Base-by-base conservation (phyloP, 768 basidiomycete genomes). In the Lactifluus echinatus region DNA sequence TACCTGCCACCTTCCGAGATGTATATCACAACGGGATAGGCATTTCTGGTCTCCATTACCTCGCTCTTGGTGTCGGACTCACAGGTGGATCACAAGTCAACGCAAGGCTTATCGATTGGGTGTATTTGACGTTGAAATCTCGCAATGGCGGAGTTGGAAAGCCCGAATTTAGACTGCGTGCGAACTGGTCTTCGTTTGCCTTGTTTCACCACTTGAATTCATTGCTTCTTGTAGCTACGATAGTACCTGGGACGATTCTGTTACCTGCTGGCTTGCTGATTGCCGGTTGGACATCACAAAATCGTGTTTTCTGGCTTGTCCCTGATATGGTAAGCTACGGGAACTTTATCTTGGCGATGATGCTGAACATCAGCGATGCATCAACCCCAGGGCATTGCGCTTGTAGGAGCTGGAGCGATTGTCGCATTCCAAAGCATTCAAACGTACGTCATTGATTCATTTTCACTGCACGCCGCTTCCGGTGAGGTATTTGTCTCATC, bases 231-330 rank as follows among this genome's bases (percentile, higher is more conserved):
- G 3, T 28, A 86, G 84, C 82, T 0, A 69, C 78, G 0, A 81
- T 87, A 76, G 59, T 85, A 6, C 74, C 80, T 3, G 84, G 79
- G 0, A 78, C 80, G 0, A 60, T 85, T 19, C 12, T 82, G 3
- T 72, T 89, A 10, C 88, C 91, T 0, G 67, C 80, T 12, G 89
- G 88, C 0, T 69, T 90, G 12, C 69, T 92, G 21, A 72, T 91
- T 6, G 67, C 80, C 6, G 89, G 89, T 1, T 92, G 89, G 87
- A 72, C 79, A 0, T 82, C 83, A 4, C 71, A 85, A 61, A 63
- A 72, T 0, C 66, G 72, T 12, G 66, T 83, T 0, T 81, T 80
- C 57, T 93, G 89, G 89, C 81, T 90, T 47, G 82, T 73, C 0
- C 77, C 81, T 2, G 85, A 88, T 61, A 74, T 89, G 24, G 85